phyloP scores from a whole-genome alignment of 345 rosid species.

The Toxicodendron radicans region DNA sequence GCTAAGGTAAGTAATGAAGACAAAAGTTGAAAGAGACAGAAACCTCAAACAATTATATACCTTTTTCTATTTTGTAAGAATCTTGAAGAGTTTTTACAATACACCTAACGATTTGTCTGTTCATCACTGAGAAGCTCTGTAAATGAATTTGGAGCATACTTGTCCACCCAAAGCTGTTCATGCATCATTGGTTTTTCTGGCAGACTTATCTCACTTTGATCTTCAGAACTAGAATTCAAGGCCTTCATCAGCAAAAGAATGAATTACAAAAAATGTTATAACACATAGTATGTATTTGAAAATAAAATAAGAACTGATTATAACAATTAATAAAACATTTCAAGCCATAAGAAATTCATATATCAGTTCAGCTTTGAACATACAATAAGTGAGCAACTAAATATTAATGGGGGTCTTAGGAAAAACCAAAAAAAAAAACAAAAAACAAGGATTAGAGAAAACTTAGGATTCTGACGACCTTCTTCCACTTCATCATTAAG shows the following conservation, averaged over 20 bases:
- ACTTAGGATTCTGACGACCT: neutral
- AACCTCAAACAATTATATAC: neutral
- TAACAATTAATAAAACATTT: neutral
- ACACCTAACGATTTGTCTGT: conserved; percentile 93
- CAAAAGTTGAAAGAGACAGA: neutral
- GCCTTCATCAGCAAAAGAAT: conserved; percentile 50
- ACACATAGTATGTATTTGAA: neutral
- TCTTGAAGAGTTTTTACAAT: conserved; percentile 16
- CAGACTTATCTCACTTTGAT: conserved; percentile 38
- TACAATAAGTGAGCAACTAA: neutral
- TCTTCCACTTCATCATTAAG: neutral
- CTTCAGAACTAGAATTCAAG: conserved; percentile 65
- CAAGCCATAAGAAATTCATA: neutral
- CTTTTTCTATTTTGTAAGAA: conserved; percentile 13
- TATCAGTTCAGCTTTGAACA: neutral
- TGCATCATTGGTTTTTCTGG: conserved; percentile 44
- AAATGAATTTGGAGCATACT: conserved; percentile 88
- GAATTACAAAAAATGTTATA: conserved; percentile 12
- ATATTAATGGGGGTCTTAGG: no score
- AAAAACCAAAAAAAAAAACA: neutral
- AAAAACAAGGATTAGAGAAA: neutral
- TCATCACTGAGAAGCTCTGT: conserved; percentile 99
- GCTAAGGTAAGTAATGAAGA: conserved; percentile 2
- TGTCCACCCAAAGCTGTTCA: conserved; percentile 92
- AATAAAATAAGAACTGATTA: neutral